Percentiles rank a stretch among this genome's conserved stretches.
Conservation (phyloP, 2,329 filamentous ascomycete genomes). For the Paramyrothecium sp. region DNA sequence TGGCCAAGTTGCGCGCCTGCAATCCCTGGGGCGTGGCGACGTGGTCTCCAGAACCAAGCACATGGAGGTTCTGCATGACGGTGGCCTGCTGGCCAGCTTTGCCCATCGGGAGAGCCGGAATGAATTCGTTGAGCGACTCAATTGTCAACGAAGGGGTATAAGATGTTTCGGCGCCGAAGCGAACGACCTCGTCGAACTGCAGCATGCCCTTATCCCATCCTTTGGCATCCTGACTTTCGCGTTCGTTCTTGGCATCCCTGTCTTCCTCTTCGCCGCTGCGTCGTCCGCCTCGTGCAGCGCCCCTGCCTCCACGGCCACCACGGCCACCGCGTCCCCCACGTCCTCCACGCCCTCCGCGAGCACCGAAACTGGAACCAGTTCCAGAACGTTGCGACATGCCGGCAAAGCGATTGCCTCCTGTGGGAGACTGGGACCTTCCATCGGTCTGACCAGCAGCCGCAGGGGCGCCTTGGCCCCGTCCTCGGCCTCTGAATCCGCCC, state of each 20-base stretch:
- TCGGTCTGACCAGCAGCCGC: not conserved
- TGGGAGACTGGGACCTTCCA: not conserved
- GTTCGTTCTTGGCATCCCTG: conserved; percentile 13
- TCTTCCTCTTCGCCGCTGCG: conserved; percentile 9
- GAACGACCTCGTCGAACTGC: conserved; percentile 32
- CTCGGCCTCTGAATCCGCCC: conserved; percentile 23
- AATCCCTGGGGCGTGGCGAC: conserved; percentile 27
- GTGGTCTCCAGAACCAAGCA: conserved; percentile 32
- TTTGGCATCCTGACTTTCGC: conserved; percentile 20
- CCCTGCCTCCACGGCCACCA: conserved; percentile 15
- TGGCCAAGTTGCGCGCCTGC: conserved; percentile 27
- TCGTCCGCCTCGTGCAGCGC: conserved; percentile 9
- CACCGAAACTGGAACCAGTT: not conserved
- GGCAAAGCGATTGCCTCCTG: conserved; percentile 6
- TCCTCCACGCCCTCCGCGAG: conserved; percentile 3
- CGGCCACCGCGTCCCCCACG: conserved; percentile 12
- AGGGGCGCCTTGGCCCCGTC: conserved; percentile 11
- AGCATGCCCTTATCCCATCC: conserved; percentile 28
- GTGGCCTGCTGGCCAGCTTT: conserved; percentile 25
- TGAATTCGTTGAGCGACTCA: conserved; percentile 25
- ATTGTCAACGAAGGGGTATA: conserved; percentile 33
- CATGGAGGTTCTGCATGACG: conserved; percentile 33
- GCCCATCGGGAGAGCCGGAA: conserved; percentile 26
- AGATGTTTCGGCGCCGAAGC: conserved; percentile 27
- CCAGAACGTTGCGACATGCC: conserved; percentile 8